Percentiles rank a stretch among this genome's conserved stretches.
Conservation (phyloP, 495 filamentous ascomycete species). For the Hypomontagnella submonticulosa region DNA sequence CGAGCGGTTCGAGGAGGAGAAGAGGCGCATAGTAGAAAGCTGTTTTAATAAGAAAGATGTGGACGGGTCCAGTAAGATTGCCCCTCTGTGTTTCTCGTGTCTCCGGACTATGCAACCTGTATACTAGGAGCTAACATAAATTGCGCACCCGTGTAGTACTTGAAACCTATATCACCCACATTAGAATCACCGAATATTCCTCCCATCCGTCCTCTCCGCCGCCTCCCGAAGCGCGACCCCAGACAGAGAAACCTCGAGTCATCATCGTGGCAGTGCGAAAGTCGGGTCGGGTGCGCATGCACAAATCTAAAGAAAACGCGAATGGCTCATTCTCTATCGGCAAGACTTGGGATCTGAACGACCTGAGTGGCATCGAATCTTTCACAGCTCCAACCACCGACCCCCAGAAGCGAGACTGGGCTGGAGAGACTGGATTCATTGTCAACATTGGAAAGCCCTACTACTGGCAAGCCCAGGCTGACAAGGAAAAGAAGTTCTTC, state of each 20-base stretch:
- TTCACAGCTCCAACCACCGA: slow-evolving; percentile 71
- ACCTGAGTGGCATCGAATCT: slow-evolving; percentile 81
- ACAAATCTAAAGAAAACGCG: slow-evolving; percentile 94
- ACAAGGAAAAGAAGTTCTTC: slow-evolving; percentile 98
- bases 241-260: slow-evolving; percentile 86
- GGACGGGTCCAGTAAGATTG: slow-evolving; percentile 77
- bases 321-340: slow-evolving; percentile 97
- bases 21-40: slow-evolving; percentile 88
- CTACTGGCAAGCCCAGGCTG: slow-evolving; percentile 91
- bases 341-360: slow-evolving; percentile 96
- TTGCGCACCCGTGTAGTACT: slow-evolving; percentile 64
- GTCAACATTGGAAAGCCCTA: slow-evolving; percentile 93
- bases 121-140: slow-evolving; percentile 24
- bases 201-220: slow-evolving; percentile 85
- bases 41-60: slow-evolving; percentile 90
- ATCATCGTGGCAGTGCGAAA: slow-evolving; percentile 93
- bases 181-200: slow-evolving; percentile 86
- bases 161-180: slow-evolving; percentile 98
- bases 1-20: slow-evolving; percentile 95
- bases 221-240: slow-evolving; percentile 72
- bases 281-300: slow-evolving; percentile 91
- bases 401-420: slow-evolving; percentile 78
- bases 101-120: background rate
- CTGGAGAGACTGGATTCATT: slow-evolving; percentile 82
- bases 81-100: slow-evolving; percentile 12